phyloP scores from a whole-genome alignment of 177 flowering plant genomes.

The Telopea speciosissima region DNA sequence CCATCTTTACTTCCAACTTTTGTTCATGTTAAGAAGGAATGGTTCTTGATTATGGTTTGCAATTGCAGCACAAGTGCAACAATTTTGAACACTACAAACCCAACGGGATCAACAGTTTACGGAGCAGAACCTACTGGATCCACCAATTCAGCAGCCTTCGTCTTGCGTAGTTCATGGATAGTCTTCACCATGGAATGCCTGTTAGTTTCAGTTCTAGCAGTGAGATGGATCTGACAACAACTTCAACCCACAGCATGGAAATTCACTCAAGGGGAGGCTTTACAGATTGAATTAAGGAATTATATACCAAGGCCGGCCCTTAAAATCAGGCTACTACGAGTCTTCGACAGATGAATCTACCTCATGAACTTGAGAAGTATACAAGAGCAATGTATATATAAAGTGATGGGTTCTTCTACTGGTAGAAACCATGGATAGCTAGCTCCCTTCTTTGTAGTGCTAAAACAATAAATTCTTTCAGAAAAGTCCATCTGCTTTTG shows the following conservation, averaged over 20 bases:
- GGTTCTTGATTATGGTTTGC: not conserved
- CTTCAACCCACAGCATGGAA: constrained; percentile 13
- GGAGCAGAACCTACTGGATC: constrained; percentile 28
- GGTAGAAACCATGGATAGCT: not conserved
- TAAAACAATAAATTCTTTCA: not conserved
- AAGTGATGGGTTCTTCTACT: not conserved
- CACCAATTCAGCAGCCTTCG: constrained; percentile 8
- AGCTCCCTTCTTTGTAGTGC: not conserved
- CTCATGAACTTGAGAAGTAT: not conserved
- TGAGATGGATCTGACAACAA: constrained; percentile 8
- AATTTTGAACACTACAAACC: constrained; percentile 26
- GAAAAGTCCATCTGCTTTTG: not conserved
- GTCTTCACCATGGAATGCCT: constrained; percentile 28
- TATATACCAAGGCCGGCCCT: not conserved
- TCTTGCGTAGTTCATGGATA: constrained; percentile 22
- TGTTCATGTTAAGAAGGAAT: not conserved
- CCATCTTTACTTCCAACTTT: not conserved
- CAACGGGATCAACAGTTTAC: constrained; percentile 34
- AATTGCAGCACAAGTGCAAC: constrained; percentile 22
- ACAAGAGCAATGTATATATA: not conserved
- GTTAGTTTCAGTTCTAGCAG: constrained; percentile 21
- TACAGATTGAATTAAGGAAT: not conserved
- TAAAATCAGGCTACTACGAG: not conserved
- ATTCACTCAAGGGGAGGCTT: constrained; percentile 13
- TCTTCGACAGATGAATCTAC: not conserved